Evolutionary conservation across 768 basidiomycete genomes (phyloP), one percentile per base, ranked within the genome.

Genomic region (Boletus rubescentipes): DNA sequence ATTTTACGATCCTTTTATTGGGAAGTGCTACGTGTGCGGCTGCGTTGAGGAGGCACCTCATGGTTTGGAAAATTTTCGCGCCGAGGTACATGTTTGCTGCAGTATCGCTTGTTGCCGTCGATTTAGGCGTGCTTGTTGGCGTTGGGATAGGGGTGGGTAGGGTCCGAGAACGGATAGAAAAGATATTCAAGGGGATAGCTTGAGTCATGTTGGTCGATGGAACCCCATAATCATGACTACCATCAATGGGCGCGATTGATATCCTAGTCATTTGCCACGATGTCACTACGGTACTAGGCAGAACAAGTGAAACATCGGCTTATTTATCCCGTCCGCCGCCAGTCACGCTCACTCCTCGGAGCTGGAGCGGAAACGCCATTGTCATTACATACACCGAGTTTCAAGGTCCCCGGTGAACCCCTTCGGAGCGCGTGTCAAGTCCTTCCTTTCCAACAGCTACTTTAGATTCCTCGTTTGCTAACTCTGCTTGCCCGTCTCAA

Each of bases 51-150:
- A 69, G 93, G 41, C 94, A 98, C 67, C 69, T 97, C 59, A 97
- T 97, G 94, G 94, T 98, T 21, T 99, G 97, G 97, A 98, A 98
- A 73, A 87, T 98, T 4, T 99, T 98, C 64, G 96, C 95, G 35
- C 97, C 97, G 57, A 74, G 96, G 57, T 97, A 95, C 67, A 95
- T 98, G 87, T 67, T 82, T 15, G 89, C 81, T 0, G 91, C 82
- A 0, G 63, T 83, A 4, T 79, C 80, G 29, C 67, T 96, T 34
- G 38, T 92, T 5, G 80, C 80, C 2, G 82, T 91, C 2, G 96
- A 98, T 71, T 34, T 86, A 0, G 87, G 77, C 14, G 65, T 68
- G 9, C 18, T 68, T 2, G 21, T 68, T n/a, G 65, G 67, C 1
- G 39, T 61, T 46, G 54, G 61, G 35, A 38, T 68, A 21, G 66